Evolutionary conservation across 495 filamentous ascomycete genomes (phyloP).

Genomic region (Cercophora sp.): DNA sequence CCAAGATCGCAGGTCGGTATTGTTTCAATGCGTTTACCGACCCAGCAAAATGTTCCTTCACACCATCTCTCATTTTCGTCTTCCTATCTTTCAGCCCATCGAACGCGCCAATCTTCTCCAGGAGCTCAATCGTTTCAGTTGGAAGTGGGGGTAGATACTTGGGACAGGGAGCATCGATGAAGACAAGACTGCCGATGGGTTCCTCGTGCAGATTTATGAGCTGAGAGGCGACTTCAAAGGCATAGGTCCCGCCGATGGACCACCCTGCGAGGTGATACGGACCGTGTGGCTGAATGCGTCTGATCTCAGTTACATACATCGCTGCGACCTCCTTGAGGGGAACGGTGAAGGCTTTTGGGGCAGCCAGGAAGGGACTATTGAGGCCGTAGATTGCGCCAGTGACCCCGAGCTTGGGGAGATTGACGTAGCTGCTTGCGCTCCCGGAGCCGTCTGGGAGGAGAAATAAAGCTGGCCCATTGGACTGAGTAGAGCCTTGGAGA

Average conservation of each 20-base stretch:
- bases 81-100: conserved; percentile 28
- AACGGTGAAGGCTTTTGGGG: conserved; percentile 35
- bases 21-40: conserved; percentile 61
- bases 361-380: conserved; percentile 49
- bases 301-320: conserved; percentile 47
- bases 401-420: conserved; percentile 31
- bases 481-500: conserved; percentile 50
- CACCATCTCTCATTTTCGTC: conserved; percentile 50
- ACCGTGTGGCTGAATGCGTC: conserved; percentile 47
- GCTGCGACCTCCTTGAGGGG: conserved; percentile 31
- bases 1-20: conserved; percentile 46
- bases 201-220: conserved; percentile 55
- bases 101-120: conserved; percentile 56
- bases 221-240: conserved; percentile 63
- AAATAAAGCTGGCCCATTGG: conserved; percentile 46
- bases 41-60: conserved; percentile 65
- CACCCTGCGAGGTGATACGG: conserved; percentile 64
- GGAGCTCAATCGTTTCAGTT: conserved; percentile 59
- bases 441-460: conserved; percentile 66
- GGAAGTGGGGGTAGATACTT: conserved; percentile 59
- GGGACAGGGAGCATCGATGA: conserved; percentile 64
- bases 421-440: conserved; percentile 48
- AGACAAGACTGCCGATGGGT: conserved; percentile 57
- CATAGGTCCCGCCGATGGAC: conserved; percentile 74
- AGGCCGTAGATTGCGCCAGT: conserved; percentile 45